phyloP scores from a whole-genome alignment of 2,329 filamentous ascomycete genomes.

The Trichothecium roseum region DNA sequence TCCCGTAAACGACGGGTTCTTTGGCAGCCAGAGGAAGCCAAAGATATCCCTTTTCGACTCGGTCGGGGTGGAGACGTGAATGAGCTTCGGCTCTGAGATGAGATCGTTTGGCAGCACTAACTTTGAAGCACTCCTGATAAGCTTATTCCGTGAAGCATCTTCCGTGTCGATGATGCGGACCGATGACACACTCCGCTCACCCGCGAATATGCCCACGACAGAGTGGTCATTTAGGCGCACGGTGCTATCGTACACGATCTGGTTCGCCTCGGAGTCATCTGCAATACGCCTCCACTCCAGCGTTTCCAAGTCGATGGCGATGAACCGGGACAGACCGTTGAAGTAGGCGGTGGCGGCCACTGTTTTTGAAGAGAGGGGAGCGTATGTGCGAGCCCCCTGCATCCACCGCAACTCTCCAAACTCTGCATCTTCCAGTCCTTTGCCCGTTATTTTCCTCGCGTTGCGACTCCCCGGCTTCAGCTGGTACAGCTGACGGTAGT shows the following conservation, averaged over 20 bases:
- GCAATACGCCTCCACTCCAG: constrained; percentile 19
- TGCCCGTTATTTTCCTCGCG: constrained; percentile 19
- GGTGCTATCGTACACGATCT: constrained; percentile 21
- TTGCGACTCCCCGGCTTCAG: constrained; percentile 16
- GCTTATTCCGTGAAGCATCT: constrained; percentile 11
- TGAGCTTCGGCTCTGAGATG: constrained; percentile 26
- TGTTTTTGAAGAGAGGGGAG: constrained; percentile 21
- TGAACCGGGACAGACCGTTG: constrained; percentile 21
- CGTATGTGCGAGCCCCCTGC: constrained; percentile 26
- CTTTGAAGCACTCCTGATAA: constrained; percentile 23
- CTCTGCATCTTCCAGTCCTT: constrained; percentile 29
- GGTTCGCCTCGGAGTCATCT: constrained; percentile 16
- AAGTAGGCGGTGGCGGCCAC: constrained; percentile 22
- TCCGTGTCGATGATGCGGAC: constrained; percentile 24
- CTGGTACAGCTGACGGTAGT: constrained; percentile 36
- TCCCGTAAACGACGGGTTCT: constrained; percentile 30
- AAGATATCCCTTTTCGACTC: constrained; percentile 22
- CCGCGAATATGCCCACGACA: constrained; percentile 27
- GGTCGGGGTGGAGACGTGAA: constrained; percentile 17
- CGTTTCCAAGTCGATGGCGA: constrained; percentile 26
- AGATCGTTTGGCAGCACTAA: constrained; percentile 15
- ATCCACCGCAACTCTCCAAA: constrained; percentile 22
- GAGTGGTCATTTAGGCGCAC: constrained; percentile 20
- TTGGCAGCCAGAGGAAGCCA: constrained; percentile 38
- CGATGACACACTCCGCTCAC: constrained; percentile 14